These are phyloP conservation scores for Amauroascus verrucosus DNA, from an alignment of 2,329 filamentous ascomycete species.

Conservation along the genomic window DNA sequence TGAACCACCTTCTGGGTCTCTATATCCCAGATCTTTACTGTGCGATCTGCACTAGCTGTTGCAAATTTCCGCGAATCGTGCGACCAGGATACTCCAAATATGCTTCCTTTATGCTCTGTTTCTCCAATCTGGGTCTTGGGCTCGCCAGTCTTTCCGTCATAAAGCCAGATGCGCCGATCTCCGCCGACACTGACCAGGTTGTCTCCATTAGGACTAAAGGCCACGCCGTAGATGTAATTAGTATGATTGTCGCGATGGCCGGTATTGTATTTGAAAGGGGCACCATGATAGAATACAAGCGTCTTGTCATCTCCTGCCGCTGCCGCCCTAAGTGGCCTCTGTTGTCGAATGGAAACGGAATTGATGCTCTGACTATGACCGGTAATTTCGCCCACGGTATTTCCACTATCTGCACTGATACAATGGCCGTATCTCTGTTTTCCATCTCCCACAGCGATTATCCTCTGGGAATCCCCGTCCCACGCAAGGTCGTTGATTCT, in stretches of 20 bases:
- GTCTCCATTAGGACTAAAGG: slow-evolving; percentile 80
- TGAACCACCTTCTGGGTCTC: slow-evolving; percentile 67
- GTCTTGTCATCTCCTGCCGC: slow-evolving; percentile 85
- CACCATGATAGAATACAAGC: slow-evolving; percentile 85
- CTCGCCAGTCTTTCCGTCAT: slow-evolving; percentile 92
- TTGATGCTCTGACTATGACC: slow-evolving; percentile 90
- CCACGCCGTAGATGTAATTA: slow-evolving; percentile 78
- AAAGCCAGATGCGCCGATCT: slow-evolving; percentile 87
- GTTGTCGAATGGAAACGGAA: slow-evolving; percentile 75
- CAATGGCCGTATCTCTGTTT: slow-evolving; percentile 89
- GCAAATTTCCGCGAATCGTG: slow-evolving; percentile 76
- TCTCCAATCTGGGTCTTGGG: slow-evolving; percentile 57
- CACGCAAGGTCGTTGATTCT: slow-evolving; percentile 94
- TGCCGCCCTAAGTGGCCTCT: slow-evolving; percentile 80
- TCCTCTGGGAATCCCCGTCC: slow-evolving; percentile 92
- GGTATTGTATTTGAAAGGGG: slow-evolving; percentile 91
- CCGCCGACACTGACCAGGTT: slow-evolving; percentile 77
- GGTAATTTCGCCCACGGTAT: slow-evolving; percentile 86
- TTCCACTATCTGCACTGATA: slow-evolving; percentile 90
- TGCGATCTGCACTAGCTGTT: slow-evolving; percentile 88
- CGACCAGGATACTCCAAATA: slow-evolving; percentile 85
- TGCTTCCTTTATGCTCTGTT: slow-evolving; percentile 81
- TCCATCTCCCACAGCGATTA: slow-evolving; percentile 92
- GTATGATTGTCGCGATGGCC: slow-evolving; percentile 69
- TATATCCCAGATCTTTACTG: slow-evolving; percentile 86